phyloP scores from a whole-genome alignment of 176 grass and related monocot genomes.

The Poa annua region DNA sequence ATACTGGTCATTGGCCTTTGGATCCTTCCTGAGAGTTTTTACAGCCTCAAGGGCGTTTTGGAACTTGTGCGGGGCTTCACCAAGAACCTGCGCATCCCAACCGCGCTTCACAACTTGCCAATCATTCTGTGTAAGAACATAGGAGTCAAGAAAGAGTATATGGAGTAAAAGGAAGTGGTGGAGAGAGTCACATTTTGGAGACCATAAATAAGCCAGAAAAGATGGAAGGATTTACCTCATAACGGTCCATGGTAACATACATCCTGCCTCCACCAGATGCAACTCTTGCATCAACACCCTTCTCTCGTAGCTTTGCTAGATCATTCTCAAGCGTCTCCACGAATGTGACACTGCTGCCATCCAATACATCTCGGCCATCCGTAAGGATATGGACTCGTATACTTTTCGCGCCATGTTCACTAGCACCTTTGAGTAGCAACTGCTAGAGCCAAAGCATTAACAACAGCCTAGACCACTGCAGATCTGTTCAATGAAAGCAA shows the following conservation, averaged over 20 bases:
- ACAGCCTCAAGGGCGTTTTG: slow-evolving; percentile 67
- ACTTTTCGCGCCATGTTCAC: slow-evolving; percentile 75
- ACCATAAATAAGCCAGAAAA: neutral
- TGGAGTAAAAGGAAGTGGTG: neutral
- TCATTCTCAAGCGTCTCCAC: slow-evolving; percentile 85
- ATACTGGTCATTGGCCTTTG: slow-evolving; percentile 80
- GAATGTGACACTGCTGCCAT: slow-evolving; percentile 88
- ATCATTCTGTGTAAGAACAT: slow-evolving; percentile 65
- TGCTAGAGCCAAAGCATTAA: slow-evolving; percentile 40
- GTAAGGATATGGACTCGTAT: slow-evolving; percentile 87
- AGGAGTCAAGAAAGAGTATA: neutral
- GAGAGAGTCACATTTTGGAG: neutral
- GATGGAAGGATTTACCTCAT: slow-evolving; percentile 50
- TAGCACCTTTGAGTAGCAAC: slow-evolving; percentile 81
- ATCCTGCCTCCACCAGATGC: slow-evolving; percentile 96
- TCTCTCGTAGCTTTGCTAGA: slow-evolving; percentile 59
- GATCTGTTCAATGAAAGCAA: neutral
- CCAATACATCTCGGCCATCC: slow-evolving; percentile 83
- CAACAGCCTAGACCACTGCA: neutral
- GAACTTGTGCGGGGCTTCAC: slow-evolving; percentile 84
- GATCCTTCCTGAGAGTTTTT: slow-evolving; percentile 66
- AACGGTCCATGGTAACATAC: slow-evolving; percentile 98
- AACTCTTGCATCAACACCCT: slow-evolving; percentile 77
- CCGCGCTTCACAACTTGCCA: slow-evolving; percentile 94
- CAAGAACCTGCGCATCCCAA: slow-evolving; percentile 94